phyloP scores from a whole-genome alignment of 2,329 filamentous ascomycete species.

The Dactylellina haptotyla region DNA sequence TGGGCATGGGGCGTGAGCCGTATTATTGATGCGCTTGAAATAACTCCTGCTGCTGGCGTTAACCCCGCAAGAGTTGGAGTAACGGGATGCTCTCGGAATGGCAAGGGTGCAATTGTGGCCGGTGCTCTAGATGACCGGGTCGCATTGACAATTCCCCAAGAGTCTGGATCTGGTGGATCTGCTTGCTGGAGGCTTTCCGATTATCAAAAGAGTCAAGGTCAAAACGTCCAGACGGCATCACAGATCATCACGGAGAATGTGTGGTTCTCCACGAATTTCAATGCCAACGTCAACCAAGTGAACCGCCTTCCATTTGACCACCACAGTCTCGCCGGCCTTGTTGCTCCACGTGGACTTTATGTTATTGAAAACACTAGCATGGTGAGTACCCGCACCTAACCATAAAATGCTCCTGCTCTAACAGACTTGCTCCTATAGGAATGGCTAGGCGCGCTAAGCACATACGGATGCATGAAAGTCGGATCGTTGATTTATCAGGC shows the following conservation, averaged over 20 bases:
- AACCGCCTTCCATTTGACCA: constrained; percentile 68
- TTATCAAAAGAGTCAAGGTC: constrained; percentile 65
- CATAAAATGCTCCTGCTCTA: not conserved
- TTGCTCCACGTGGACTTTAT: constrained; percentile 68
- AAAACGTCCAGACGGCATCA: constrained; percentile 70
- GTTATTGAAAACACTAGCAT: constrained; percentile 69
- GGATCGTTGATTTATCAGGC: constrained; percentile 68
- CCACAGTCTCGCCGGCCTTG: constrained; percentile 69
- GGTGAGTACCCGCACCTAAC: constrained; percentile 14
- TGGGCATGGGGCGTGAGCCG: constrained; percentile 73
- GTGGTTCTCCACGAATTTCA: constrained; percentile 70
- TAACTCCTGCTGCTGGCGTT: constrained; percentile 65
- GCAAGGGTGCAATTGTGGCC: constrained; percentile 72
- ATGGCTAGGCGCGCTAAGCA: constrained; percentile 70
- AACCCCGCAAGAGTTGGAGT: constrained; percentile 67
- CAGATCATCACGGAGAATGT: constrained; percentile 72
- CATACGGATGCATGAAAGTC: constrained; percentile 70
- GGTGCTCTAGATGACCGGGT: constrained; percentile 70
- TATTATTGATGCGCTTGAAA: constrained; percentile 70
- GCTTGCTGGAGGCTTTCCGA: constrained; percentile 71
- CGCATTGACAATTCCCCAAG: constrained; percentile 71
- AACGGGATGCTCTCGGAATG: constrained; percentile 73
- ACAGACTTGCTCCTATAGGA: constrained; percentile 60
- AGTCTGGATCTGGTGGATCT: constrained; percentile 71
- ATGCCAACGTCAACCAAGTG: constrained; percentile 66